phyloP scores from a whole-genome alignment of 345 rosid species.

The Hypericum perforatum region DNA sequence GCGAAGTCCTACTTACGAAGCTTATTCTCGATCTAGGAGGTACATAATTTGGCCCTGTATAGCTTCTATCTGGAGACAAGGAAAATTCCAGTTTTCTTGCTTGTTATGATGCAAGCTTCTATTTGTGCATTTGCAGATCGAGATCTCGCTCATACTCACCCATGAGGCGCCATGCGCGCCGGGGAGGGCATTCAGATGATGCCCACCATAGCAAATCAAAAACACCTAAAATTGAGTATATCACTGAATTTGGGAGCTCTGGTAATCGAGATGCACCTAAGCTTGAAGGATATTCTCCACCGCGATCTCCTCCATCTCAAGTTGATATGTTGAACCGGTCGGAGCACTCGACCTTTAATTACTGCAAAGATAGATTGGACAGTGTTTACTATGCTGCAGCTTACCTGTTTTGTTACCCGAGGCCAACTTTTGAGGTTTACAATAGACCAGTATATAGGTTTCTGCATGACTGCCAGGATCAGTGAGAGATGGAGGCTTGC shows the following conservation, averaged over 20 bases:
- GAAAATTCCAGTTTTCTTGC: too few relatives aligned
- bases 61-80: too few relatives aligned
- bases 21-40: slow-evolving; percentile 87
- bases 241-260: slow-evolving; percentile 90
- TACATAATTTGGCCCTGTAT: slow-evolving; percentile 7
- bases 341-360: slow-evolving; percentile 98
- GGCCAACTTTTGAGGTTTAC: slow-evolving; percentile 40
- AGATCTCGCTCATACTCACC: slow-evolving; percentile 69
- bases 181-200: slow-evolving; percentile 56
- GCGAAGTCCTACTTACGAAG: slow-evolving; percentile 92
- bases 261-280: slow-evolving; percentile 53
- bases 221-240: slow-evolving; percentile 73
- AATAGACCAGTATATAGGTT: slow-evolving; percentile 41
- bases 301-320: slow-evolving; percentile 70
- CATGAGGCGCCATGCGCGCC: slow-evolving; percentile 52
- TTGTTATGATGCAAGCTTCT: too few relatives aligned
- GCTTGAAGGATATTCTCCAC: slow-evolving; percentile 81
- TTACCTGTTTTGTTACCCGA: slow-evolving; percentile 57
- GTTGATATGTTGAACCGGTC: slow-evolving; percentile 74
- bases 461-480: slow-evolving; percentile 38
- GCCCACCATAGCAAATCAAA: slow-evolving; percentile 47
- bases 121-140: slow-evolving; percentile 26
- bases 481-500: slow-evolving; percentile 51
- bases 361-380: slow-evolving; percentile 92
- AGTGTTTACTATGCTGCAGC: slow-evolving; percentile 71